Evolutionary conservation across 169 alveolate species (phyloP).

Genomic region (Hammondia hammondi): DNA sequence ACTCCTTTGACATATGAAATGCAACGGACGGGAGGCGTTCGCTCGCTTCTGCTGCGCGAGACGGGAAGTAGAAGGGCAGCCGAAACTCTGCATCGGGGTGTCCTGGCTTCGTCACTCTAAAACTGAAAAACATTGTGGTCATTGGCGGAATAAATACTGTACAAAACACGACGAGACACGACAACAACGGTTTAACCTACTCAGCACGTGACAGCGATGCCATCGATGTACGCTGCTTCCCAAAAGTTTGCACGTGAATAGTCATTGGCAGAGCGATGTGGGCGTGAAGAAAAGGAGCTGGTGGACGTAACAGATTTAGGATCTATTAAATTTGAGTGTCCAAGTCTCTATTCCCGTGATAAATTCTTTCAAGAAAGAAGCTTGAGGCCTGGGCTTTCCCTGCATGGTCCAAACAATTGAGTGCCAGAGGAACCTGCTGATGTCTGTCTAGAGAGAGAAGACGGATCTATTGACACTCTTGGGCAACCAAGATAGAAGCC

Average conservation of each 20-base stretch:
- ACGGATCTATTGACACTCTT: too few relatives aligned
- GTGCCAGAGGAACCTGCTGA: too few relatives aligned
- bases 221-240: background rate
- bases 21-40: background rate
- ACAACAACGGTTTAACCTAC: background rate
- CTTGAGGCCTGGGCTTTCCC: too few relatives aligned
- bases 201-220: background rate
- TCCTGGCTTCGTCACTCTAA: background rate
- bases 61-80: background rate
- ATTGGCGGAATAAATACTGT: background rate
- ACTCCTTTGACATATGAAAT: background rate
- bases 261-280: background rate
- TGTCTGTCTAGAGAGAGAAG: too few relatives aligned
- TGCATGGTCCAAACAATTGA: too few relatives aligned
- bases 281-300: background rate
- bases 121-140: background rate
- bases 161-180: background rate
- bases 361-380: too few relatives aligned
- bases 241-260: background rate
- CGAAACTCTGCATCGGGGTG: constrained; percentile 15
- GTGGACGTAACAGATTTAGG: too few relatives aligned
- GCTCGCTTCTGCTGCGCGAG: background rate
- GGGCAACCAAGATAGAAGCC: too few relatives aligned
- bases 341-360: too few relatives aligned
- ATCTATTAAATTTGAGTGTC: too few relatives aligned